Base-by-base conservation (phyloP, 2,329 filamentous ascomycete genomes). In the Drechslera avenae region DNA sequence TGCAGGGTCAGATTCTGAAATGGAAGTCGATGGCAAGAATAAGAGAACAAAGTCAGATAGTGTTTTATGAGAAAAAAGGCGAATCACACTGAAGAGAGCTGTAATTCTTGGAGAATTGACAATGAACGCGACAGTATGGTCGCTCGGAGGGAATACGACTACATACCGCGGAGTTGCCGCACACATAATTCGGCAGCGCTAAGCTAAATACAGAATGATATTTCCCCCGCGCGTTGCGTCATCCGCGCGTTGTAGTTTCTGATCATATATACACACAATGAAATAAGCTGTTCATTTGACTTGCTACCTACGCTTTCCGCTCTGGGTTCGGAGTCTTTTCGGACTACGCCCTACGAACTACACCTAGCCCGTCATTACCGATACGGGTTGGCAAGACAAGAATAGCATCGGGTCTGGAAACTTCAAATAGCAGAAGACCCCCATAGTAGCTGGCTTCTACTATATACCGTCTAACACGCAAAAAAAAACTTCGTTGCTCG, bases 141-240 rank as follows among this genome's bases (percentile, higher is more conserved):
- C 26, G 10, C 9, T 28, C 12, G 26, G 9, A 28, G 10, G 23
- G 23, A 3, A 12, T 23, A 23, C 7, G 21, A 7, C 4, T n/a
- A 23, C 9, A 18, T 39, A 42, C 47, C 47, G 47, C 36, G 21
- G 42, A 50, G 48, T 39, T 34, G 36, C 31, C 31, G 42, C 36
- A 51, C 19, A 37, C 14, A 30, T 17, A 33, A 14, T 34, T 52
- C 33, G 49, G 40, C 30, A 40, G 28, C 49, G 49, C 52, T 56
- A 56, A 17, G 35, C 50, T 39, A 0, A 2, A 44, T 52, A 14
- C 32, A 26, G 13, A 9, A 16, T 37, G 9, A 8, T 26, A 17
- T 10, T 46, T 56, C 42, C 52, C 56, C 43, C 36, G 40, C 40
- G 5, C 36, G 5, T 31, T 56, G 52, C 49, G 56, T 58, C 56